These are phyloP conservation scores for Immersiporthe knoxdaviesiana DNA, from an alignment of 2,329 filamentous ascomycete genomes.

Conservation along the genomic window DNA sequence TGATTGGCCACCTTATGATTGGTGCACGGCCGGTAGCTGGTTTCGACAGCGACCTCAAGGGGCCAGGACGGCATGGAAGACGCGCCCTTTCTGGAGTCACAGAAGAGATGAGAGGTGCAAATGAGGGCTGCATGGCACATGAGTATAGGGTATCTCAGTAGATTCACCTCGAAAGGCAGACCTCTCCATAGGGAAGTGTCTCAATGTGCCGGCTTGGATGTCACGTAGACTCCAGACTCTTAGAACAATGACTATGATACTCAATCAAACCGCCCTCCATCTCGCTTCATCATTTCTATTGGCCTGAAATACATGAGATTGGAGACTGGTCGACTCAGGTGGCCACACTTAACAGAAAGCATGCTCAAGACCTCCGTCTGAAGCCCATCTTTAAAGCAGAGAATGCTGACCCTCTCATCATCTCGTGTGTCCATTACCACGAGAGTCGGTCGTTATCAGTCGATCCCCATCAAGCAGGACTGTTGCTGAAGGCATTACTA, in stretches of 20 bases:
- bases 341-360: background rate
- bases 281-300: background rate
- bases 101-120: background rate
- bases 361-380: background rate
- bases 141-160: background rate
- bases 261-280: background rate
- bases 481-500: too few relatives aligned
- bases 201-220: background rate
- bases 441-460: too few relatives aligned
- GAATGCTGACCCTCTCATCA: background rate
- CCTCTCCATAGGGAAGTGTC: background rate
- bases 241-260: background rate
- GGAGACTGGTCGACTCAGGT: background rate
- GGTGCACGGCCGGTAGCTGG: background rate
- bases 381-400: background rate
- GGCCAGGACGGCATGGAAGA: background rate
- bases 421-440: background rate
- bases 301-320: background rate
- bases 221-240: background rate
- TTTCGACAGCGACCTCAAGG: background rate
- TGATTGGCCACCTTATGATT: background rate
- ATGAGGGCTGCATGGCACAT: background rate
- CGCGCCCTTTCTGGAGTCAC: background rate
- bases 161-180: background rate
- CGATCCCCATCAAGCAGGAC: too few relatives aligned